Evolutionary conservation across 139 green algal genomes (phyloP).

Genomic region (Spirogloea muscicola): DNA sequence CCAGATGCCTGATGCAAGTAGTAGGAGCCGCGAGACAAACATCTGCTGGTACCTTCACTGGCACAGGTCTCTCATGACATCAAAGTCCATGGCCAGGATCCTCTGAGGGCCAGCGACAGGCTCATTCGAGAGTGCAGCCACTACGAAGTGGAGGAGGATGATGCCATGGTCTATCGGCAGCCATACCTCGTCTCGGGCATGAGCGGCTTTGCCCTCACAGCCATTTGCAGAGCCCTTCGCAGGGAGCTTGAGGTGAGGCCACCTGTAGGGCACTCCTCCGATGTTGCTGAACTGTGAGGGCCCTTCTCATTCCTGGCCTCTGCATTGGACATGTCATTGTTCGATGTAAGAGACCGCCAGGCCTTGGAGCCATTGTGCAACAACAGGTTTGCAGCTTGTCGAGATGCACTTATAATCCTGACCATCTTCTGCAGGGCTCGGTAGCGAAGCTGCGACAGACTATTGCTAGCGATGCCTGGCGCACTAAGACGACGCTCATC

Average conservation of each 20-base stretch:
- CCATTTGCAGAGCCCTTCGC: constrained; percentile 9
- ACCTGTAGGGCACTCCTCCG: no score
- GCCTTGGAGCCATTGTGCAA: no score
- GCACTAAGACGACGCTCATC: background rate
- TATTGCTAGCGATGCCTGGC: background rate
- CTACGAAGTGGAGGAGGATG: constrained; percentile 28
- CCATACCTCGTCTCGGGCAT: constrained; percentile 25
- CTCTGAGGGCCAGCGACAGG: constrained; percentile 25
- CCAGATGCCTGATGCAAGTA: no score
- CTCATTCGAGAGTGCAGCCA: background rate
- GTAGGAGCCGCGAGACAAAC: no score
- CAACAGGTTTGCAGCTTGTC: no score
- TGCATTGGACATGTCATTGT: no score
- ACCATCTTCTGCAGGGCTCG: constrained; percentile 8
- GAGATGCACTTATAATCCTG: no score
- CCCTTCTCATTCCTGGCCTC: no score
- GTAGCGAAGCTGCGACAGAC: background rate
- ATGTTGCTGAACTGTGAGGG: no score
- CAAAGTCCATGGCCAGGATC: constrained; percentile 26
- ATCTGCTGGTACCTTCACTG: no score
- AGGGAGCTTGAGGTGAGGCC: constrained; percentile 38
- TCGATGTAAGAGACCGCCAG: no score
- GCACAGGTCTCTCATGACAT: no score
- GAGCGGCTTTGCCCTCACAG: constrained; percentile 25
- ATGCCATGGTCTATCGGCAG: constrained; percentile 35